Evolutionary conservation across 768 basidiomycete species (phyloP).

Genomic region (Leucocoprinus leucothites): DNA sequence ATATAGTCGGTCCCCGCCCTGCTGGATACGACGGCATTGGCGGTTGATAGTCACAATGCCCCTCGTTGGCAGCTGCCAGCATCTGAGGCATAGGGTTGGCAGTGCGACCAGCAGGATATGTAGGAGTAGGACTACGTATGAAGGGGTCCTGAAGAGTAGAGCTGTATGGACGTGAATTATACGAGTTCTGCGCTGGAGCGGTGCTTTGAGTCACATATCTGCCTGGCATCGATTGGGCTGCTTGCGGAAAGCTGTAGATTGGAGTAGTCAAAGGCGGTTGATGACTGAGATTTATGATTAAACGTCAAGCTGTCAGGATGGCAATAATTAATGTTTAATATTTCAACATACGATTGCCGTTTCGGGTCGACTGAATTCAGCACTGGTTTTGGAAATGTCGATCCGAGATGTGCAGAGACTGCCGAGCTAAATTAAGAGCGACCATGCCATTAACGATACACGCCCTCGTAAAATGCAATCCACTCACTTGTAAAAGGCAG

Average conservation of each 20-base stretch:
- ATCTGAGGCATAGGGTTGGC: conserved; percentile 3
- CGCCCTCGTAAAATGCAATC: neutral
- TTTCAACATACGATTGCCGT: conserved; percentile 1
- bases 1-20: neutral
- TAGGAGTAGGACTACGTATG: conserved; percentile 5
- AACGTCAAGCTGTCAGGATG: neutral
- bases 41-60: neutral
- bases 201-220: neutral
- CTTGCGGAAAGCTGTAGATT: neutral
- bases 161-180: neutral
- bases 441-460: neutral
- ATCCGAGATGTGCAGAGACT: conserved; percentile 41
- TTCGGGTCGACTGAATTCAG: neutral
- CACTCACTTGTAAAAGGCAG: conserved; percentile 55
- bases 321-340: neutral
- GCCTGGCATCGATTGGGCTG: neutral
- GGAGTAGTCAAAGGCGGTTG: neutral
- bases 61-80: neutral
- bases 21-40: neutral
- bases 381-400: neutral
- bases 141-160: neutral
- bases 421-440: conserved; percentile 38
- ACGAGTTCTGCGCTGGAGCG: neutral
- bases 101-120: neutral
- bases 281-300: neutral